phyloP scores from a whole-genome alignment of 2,329 filamentous ascomycete genomes.

The Albophoma yamanashiensis region DNA sequence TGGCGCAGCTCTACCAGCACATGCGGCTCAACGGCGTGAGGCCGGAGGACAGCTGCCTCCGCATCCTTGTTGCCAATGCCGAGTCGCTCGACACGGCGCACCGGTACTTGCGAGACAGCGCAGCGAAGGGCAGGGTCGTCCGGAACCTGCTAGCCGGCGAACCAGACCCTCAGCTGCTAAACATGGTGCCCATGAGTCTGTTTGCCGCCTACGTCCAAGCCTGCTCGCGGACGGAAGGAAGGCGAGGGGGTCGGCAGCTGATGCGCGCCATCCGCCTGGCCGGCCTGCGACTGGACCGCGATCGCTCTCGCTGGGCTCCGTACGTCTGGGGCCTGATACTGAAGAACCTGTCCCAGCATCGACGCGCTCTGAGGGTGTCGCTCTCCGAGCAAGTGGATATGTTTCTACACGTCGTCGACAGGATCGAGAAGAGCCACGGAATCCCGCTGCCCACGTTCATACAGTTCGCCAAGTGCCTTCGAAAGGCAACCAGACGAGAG shows the following conservation, averaged over 20 bases:
- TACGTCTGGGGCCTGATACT: slow-evolving; percentile 22
- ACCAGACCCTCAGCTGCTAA: slow-evolving; percentile 13
- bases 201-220: slow-evolving; percentile 39
- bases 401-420: slow-evolving; percentile 14
- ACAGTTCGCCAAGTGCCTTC: slow-evolving; percentile 11
- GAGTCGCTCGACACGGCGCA: slow-evolving; percentile 33
- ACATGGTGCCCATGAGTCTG: slow-evolving; percentile 16
- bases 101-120: slow-evolving; percentile 37
- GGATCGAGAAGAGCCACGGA: slow-evolving; percentile 15
- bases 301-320: slow-evolving; percentile 15
- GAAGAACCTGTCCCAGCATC: slow-evolving; percentile 20
- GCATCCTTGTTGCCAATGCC: slow-evolving; percentile 44
- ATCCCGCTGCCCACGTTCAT: slow-evolving; percentile 9
- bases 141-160: slow-evolving; percentile 10
- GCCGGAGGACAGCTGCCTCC: slow-evolving; percentile 39
- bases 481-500: slow-evolving; percentile 12
- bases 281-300: slow-evolving; percentile 12
- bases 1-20: slow-evolving; percentile 45
- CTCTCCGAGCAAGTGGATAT: slow-evolving; percentile 18
- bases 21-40: slow-evolving; percentile 42
- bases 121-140: slow-evolving; percentile 4
- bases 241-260: slow-evolving; percentile 13
- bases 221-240: slow-evolving; percentile 12
- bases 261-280: slow-evolving; percentile 19
- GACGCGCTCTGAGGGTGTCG: slow-evolving; percentile 14